These are phyloP conservation scores for Aureobasidium lini DNA, from an alignment of 2,329 filamentous ascomycete species.

Conservation along the genomic window DNA sequence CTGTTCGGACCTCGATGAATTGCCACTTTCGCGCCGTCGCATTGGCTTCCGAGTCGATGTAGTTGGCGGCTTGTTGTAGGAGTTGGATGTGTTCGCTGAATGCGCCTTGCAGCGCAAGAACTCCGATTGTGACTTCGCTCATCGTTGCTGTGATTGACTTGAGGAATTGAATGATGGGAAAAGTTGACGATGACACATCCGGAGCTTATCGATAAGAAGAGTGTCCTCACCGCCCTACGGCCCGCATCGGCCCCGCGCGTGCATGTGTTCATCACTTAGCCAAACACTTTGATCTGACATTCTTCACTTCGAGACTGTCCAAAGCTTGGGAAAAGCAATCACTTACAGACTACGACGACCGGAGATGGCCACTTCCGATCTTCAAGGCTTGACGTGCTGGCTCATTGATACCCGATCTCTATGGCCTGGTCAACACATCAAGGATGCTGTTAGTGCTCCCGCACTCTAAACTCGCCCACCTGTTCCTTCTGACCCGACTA, in stretches of 20 bases:
- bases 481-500: slow-evolving; percentile 17
- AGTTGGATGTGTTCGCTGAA: slow-evolving; percentile 82
- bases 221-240: not conserved
- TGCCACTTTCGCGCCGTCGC: slow-evolving; percentile 36
- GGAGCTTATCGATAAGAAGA: not conserved
- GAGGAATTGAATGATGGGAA: not conserved
- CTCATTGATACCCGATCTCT: slow-evolving; percentile 41
- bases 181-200: not conserved
- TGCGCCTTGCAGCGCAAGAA: slow-evolving; percentile 79
- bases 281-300: not conserved
- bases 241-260: not conserved
- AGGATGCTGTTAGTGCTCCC: slow-evolving; percentile 27
- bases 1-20: slow-evolving; percentile 75
- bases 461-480: not conserved
- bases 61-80: slow-evolving; percentile 59
- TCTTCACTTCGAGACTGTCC: not conserved
- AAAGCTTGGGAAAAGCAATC: not conserved
- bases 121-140: slow-evolving; percentile 47
- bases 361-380: not conserved
- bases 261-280: not conserved
- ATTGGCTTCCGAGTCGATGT: slow-evolving; percentile 30
- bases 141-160: slow-evolving; percentile 11
- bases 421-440: slow-evolving; percentile 41
- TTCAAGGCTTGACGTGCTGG: slow-evolving; percentile 35
- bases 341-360: not conserved